Evolutionary conservation across 805 yeast species (phyloP).

Genomic region (Nakazawaea holstii): DNA sequence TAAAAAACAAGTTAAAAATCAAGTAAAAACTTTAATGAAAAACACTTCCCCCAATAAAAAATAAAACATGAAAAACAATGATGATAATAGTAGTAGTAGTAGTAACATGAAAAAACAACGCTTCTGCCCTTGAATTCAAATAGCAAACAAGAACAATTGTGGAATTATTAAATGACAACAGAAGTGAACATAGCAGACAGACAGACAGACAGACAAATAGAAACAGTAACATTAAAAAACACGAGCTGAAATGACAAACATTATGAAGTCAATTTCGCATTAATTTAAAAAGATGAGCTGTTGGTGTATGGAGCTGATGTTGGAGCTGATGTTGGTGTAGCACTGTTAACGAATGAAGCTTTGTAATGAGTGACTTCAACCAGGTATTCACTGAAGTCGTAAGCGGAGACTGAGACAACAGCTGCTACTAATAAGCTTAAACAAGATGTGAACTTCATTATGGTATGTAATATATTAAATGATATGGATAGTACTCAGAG

Average conservation of each 20-base stretch:
- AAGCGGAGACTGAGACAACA: constrained; percentile 7
- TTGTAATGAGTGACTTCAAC: constrained; percentile 8
- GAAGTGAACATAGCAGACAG: neutral
- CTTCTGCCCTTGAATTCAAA: too few relatives aligned
- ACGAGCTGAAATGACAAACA: neutral
- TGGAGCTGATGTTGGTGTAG: constrained; percentile 7
- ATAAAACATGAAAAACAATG: neutral
- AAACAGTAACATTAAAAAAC: neutral
- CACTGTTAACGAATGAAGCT: constrained; percentile 10
- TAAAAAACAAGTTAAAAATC: neutral
- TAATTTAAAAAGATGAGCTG: constrained; percentile 4
- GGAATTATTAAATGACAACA: too few relatives aligned
- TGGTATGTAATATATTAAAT: neutral
- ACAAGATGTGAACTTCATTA: constrained; percentile 11
- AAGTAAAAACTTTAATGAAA: neutral
- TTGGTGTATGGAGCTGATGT: constrained; percentile 11
- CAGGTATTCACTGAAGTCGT: constrained; percentile 4
- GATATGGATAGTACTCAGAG: neutral
- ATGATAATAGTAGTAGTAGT: neutral
- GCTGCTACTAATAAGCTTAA: constrained; percentile 7
- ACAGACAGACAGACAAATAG: neutral
- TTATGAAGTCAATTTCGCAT: neutral
- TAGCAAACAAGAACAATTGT: too few relatives aligned
- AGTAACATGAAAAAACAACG: too few relatives aligned
- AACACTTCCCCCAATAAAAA: neutral